Evolutionary conservation across 345 rosid species (phyloP).

Genomic region (Salix viminalis): DNA sequence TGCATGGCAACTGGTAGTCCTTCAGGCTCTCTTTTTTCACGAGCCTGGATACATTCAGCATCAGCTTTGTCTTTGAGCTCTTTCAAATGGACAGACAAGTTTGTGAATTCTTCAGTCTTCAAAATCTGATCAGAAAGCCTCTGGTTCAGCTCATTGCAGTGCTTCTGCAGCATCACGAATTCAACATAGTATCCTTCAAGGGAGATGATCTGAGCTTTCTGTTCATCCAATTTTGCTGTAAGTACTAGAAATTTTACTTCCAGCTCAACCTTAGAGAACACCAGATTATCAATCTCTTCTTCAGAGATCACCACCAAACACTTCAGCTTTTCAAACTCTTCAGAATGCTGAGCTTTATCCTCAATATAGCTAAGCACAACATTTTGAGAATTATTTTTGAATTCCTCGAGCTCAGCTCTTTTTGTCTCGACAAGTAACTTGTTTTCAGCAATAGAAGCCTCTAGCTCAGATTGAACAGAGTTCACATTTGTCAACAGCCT

Average conservation of each 20-base stretch:
- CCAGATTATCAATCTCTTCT: conserved; percentile 55
- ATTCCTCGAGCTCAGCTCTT: conserved; percentile 42
- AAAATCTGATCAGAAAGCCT: conserved; percentile 74
- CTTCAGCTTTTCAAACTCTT: conserved; percentile 53
- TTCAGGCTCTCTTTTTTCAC: conserved; percentile 51
- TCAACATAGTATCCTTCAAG: conserved; percentile 35
- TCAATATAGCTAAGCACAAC: conserved; percentile 29
- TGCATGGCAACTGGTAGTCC: conserved; percentile 59
- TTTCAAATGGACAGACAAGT: conserved; percentile 69
- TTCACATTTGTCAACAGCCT: conserved; percentile 39
- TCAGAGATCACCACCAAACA: conserved; percentile 36
- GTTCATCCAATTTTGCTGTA: conserved; percentile 53
- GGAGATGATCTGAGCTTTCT: conserved; percentile 31
- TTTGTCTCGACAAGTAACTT: conserved; percentile 36
- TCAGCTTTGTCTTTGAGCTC: conserved; percentile 90
- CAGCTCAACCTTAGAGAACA: conserved; percentile 52
- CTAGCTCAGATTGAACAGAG: conserved; percentile 47
- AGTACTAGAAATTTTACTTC: conserved; percentile 51
- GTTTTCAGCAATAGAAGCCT: conserved; percentile 42
- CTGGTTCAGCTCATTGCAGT: conserved; percentile 54
- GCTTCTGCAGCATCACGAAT: conserved; percentile 39
- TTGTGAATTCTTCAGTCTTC: conserved; percentile 86
- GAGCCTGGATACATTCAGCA: conserved; percentile 53
- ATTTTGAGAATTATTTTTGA: conserved; percentile 31
- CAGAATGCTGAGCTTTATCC: conserved; percentile 34